Base-by-base conservation (phyloP, 441 rosid genomes). In the Viola pubescens region DNA sequence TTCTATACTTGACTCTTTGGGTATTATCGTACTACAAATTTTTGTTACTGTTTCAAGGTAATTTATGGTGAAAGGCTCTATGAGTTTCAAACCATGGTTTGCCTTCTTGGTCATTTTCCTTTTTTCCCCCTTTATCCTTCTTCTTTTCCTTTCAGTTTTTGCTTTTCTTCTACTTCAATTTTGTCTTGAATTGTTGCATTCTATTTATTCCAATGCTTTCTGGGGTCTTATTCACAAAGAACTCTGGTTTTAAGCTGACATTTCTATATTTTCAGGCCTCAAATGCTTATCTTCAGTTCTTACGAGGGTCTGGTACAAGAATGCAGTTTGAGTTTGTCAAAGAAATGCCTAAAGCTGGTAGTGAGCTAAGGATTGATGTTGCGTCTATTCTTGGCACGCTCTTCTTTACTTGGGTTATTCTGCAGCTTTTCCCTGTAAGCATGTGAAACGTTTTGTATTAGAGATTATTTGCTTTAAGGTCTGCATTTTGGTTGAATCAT, bases 381-480 rank as follows among this genome's bases (percentile, higher is more conserved):
- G 68, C 97, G 40, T 84, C 96, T 62, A 58, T 78, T 67, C 69
- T 94, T 58, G 97, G 97, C 34, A 75, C 97, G 7, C 82, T 90
- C 57, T 89, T 94, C 78, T 94, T 88, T 71, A 76, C 91, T 37
- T 94, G 98, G 98, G 91, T 90, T 75, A 56, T 90, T 72, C 73
- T 94, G 64, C 96, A 82, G 71, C 79, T 89, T 11, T 94, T 94
- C 77, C 95, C 98, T 4, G 98, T 94, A 83, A 89, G 98, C 70
- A 68, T 52, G 63, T 48, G 48, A 62, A 69, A 46, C 44, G n/a
- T 44, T 49, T 38, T 62, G 53, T 41, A n/a, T 52, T 52, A 45
- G 53, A 48, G 39, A 38, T 37, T 55, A 41, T 59, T 12, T 42
- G 45, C 48, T 60, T 43, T 5, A 16, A 8, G 41, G 39, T 37